Conservation (phyloP, 805 yeast species). For the Cyberlindnera petersonii region DNA sequence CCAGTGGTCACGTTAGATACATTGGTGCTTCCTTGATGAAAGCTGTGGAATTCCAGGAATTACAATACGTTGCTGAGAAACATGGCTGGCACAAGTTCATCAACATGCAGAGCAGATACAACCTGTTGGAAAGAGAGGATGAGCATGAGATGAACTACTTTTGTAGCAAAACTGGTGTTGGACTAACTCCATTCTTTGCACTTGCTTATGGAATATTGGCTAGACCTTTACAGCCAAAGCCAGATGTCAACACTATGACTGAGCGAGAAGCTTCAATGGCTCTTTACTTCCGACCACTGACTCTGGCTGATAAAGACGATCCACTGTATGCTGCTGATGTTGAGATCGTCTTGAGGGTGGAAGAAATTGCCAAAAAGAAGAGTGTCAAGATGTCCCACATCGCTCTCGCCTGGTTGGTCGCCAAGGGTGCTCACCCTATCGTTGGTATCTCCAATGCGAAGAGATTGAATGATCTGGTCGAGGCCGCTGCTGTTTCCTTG, state of each 20-base stretch:
- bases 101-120: slow-evolving; percentile 55
- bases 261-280: slow-evolving; percentile 7
- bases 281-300: not conserved
- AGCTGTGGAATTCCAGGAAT: slow-evolving; percentile 47
- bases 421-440: slow-evolving; percentile 51
- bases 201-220: slow-evolving; percentile 51
- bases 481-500: slow-evolving; percentile 38
- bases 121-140: slow-evolving; percentile 53
- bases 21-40: slow-evolving; percentile 64
- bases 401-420: slow-evolving; percentile 49
- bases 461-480: slow-evolving; percentile 49
- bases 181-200: slow-evolving; percentile 60
- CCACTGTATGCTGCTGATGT: slow-evolving; percentile 24
- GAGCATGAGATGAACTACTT: slow-evolving; percentile 59
- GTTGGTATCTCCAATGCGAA: slow-evolving; percentile 46
- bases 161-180: slow-evolving; percentile 50
- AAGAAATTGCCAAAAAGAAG: slow-evolving; percentile 44
- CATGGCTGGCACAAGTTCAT: slow-evolving; percentile 55
- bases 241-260: slow-evolving; percentile 2
- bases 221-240: slow-evolving; percentile 33
- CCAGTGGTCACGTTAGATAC: slow-evolving; percentile 45
- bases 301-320: not conserved
- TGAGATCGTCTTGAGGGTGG: slow-evolving; percentile 45
- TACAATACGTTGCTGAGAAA: slow-evolving; percentile 53
- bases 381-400: slow-evolving; percentile 49